Conservation (phyloP, 208 protist species). For the Trypanosoma brucei region DNA sequence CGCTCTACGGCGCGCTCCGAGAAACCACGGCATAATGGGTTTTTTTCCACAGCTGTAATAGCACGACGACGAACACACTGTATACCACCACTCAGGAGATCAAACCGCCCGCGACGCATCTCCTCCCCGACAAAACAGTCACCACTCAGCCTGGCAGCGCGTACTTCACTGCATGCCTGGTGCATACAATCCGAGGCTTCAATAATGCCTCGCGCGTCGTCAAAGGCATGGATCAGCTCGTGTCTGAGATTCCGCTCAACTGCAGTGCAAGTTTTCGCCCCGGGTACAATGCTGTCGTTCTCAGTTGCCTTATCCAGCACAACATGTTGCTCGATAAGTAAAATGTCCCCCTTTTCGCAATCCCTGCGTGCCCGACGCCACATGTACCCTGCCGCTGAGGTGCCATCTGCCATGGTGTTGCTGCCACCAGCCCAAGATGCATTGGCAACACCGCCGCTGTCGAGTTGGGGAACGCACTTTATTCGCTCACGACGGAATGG, state of each 20-base stretch:
- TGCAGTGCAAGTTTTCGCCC: constrained; percentile 6
- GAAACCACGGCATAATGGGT: constrained; percentile 81
- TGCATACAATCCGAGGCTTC: constrained; percentile 87
- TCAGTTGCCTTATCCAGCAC: not conserved
- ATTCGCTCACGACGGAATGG: constrained; percentile 66
- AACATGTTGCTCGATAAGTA: constrained; percentile 66
- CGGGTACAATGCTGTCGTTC: not conserved
- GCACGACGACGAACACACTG: constrained; percentile 89
- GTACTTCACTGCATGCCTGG: constrained; percentile 93
- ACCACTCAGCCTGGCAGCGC: constrained; percentile 90
- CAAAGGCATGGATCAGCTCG: constrained; percentile 93
- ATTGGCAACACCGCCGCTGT: not conserved
- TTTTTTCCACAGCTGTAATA: constrained; percentile 76
- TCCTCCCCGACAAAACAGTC: constrained; percentile 86
- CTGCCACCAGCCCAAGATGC: not conserved
- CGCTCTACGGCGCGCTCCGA: constrained; percentile 77
- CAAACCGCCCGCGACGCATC: constrained; percentile 58
- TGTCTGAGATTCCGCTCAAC: constrained; percentile 86
- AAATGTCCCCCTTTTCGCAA: constrained; percentile 66
- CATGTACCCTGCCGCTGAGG: constrained; percentile 67
- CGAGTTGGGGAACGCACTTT: constrained; percentile 47
- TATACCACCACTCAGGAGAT: constrained; percentile 56
- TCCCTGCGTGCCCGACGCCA: constrained; percentile 56
- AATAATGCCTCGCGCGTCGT: constrained; percentile 87
- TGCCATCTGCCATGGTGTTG: constrained; percentile 18